A percentile compares a stretch with the other conserved stretches of the same genome.
Conservation (phyloP, 1,284 basidiomycete species). For the Cutaneotrichosporon sp. region DNA sequence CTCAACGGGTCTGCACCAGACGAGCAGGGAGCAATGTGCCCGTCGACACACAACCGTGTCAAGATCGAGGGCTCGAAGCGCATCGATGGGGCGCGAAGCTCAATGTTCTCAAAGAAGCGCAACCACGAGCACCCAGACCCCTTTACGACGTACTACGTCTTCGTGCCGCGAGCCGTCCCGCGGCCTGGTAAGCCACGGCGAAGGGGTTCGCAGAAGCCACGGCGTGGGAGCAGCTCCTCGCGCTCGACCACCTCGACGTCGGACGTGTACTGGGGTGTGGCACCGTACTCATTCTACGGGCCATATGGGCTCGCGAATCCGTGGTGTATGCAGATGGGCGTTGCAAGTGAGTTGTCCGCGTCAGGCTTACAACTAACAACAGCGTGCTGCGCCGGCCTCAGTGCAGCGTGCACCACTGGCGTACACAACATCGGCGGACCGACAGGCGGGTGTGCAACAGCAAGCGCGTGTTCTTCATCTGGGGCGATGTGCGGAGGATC, state of each 20-base stretch:
- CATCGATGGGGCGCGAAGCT: neutral
- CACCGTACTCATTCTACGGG: slow-evolving; percentile 10
- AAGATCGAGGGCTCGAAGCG: slow-evolving; percentile 6
- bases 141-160: slow-evolving; percentile 17
- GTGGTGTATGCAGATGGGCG: slow-evolving; percentile 9
- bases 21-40: slow-evolving; percentile 19
- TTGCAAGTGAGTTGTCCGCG: neutral
- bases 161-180: slow-evolving; percentile 14
- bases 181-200: slow-evolving; percentile 1
- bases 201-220: neutral
- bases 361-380: neutral
- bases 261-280: slow-evolving; percentile 25
- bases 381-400: slow-evolving; percentile 1
- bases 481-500: slow-evolving; percentile 1
- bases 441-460: neutral
- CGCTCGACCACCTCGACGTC: neutral
- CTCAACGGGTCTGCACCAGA: slow-evolving; percentile 10
- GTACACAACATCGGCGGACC: neutral
- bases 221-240: neutral
- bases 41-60: slow-evolving; percentile 23
- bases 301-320: slow-evolving; percentile 11
- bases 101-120: neutral
- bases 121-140: slow-evolving; percentile 17
- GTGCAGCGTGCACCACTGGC: neutral
- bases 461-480: neutral